Evolutionary conservation across 495 filamentous ascomycete genomes (phyloP).

Genomic region (Penicillium egyptiacum): DNA sequence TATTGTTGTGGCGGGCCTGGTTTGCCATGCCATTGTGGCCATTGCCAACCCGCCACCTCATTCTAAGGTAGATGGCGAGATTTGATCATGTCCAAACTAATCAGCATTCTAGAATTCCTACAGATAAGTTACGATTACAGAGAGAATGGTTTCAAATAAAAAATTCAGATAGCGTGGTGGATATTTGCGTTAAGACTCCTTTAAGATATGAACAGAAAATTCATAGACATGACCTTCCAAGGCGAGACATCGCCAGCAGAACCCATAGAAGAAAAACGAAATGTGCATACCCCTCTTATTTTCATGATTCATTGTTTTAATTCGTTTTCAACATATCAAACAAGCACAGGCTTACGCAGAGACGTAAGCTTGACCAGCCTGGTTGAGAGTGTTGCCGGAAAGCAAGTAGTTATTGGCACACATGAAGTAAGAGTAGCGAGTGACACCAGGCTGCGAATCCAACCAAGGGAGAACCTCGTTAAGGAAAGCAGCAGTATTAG

Average conservation of each 20-base stretch:
- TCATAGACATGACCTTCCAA: not conserved
- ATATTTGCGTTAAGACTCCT: conserved; percentile 3
- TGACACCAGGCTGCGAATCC: conserved; percentile 63
- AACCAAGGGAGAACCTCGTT: conserved; percentile 60
- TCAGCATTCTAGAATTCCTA: not conserved
- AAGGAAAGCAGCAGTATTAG: conserved; percentile 55
- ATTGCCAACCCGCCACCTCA: not conserved
- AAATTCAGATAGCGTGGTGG: conserved; percentile 1
- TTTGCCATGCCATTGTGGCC: not conserved
- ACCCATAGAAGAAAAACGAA: not conserved
- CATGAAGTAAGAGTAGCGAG: conserved; percentile 83
- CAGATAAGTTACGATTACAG: not conserved
- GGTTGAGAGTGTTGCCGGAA: conserved; percentile 23
- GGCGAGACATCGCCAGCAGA: not conserved
- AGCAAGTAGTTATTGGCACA: conserved; percentile 44
- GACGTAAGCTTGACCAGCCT: conserved; percentile 27
- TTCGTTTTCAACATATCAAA: not conserved
- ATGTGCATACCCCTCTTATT: not conserved
- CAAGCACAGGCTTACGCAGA: not conserved
- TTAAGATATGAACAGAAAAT: not conserved
- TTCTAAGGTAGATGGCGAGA: not conserved
- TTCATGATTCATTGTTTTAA: not conserved
- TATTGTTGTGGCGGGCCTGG: not conserved
- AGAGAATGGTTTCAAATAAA: not conserved
- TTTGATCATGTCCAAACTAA: not conserved